These are phyloP conservation scores for Sicyos edulis DNA, from an alignment of 306 rosid species.

Conservation along the genomic window DNA sequence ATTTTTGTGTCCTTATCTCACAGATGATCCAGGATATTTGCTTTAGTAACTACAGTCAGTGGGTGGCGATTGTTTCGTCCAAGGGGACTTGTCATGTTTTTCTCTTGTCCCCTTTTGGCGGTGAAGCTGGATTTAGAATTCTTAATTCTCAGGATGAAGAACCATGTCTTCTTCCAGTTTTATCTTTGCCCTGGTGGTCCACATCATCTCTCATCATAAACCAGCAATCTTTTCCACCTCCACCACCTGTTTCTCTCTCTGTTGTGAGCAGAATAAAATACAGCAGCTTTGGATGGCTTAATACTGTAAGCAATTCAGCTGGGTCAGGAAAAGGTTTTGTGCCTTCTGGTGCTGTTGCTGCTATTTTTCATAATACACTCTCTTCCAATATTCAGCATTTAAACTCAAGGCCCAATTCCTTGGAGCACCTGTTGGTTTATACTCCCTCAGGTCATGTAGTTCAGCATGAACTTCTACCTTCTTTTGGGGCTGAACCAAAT, in stretches of 20 bases:
- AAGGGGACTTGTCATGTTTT: constrained; percentile 86
- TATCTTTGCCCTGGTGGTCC: constrained; percentile 85
- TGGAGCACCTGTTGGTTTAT: constrained; percentile 75
- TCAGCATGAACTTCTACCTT: constrained; percentile 74
- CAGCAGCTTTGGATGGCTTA: constrained; percentile 92
- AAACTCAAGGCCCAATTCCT: constrained; percentile 43
- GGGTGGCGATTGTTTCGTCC: constrained; percentile 89
- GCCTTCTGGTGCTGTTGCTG: constrained; percentile 92
- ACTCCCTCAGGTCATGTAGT: constrained; percentile 92
- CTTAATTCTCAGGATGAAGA: constrained; percentile 54
- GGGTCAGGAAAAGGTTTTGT: constrained; percentile 74
- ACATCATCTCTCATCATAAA: constrained; percentile 38
- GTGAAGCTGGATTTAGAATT: constrained; percentile 67
- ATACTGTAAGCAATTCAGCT: constrained; percentile 52
- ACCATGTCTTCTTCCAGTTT: constrained; percentile 56
- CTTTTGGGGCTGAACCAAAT: constrained; percentile 52
- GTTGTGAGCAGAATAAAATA: constrained; percentile 87
- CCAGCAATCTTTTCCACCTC: constrained; percentile 68
- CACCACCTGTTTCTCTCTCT: constrained; percentile 63
- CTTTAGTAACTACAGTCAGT: constrained; percentile 78
- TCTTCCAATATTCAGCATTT: constrained; percentile 36
- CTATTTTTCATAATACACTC: constrained; percentile 73
- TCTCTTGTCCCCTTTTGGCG: constrained; percentile 83
- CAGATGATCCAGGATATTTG: constrained; percentile 95
- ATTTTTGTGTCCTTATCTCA: constrained; percentile 21